Conservation (phyloP, 106 monocot species). For the Acorus gramineus region DNA sequence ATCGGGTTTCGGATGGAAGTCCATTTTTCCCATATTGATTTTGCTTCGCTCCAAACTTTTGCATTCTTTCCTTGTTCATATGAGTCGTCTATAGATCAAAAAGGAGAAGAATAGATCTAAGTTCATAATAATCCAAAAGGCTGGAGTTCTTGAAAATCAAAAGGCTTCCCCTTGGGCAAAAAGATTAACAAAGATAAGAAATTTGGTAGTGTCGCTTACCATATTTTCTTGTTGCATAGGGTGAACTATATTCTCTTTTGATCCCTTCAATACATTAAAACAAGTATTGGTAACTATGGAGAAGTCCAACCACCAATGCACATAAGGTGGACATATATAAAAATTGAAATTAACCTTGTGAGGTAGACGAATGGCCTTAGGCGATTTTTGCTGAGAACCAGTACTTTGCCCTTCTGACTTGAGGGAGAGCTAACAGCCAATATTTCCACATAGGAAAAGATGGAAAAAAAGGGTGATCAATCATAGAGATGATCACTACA, state of each 20-base stretch:
- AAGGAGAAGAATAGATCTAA: not conserved
- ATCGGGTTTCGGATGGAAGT: not conserved
- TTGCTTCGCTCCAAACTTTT: not conserved
- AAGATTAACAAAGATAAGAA: not conserved
- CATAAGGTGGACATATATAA: not conserved
- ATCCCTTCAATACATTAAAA: constrained; percentile 10
- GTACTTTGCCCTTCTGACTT: constrained; percentile 10
- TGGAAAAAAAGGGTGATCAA: not conserved
- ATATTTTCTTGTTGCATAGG: constrained; percentile 8
- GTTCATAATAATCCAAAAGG: not conserved
- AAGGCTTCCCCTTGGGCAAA: not conserved
- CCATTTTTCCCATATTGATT: not conserved
- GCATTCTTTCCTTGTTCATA: constrained; percentile 7
- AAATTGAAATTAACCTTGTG: constrained; percentile 13
- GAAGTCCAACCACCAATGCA: not conserved
- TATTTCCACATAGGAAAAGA: not conserved
- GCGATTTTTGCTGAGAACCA: not conserved
- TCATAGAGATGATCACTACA: too few species aligned
- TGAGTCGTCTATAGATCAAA: not conserved
- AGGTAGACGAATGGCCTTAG: constrained; percentile 1
- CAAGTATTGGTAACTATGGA: constrained; percentile 1
- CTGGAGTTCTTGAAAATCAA: not conserved
- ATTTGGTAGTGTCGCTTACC: constrained; percentile 2
- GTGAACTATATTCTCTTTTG: constrained; percentile 12
- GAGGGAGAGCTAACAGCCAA: constrained; percentile 20